Percentiles rank a stretch among this genome's conserved stretches.
Conservation (phyloP, 2,329 filamentous ascomycete genomes). For the Cladosporium sp. region DNA sequence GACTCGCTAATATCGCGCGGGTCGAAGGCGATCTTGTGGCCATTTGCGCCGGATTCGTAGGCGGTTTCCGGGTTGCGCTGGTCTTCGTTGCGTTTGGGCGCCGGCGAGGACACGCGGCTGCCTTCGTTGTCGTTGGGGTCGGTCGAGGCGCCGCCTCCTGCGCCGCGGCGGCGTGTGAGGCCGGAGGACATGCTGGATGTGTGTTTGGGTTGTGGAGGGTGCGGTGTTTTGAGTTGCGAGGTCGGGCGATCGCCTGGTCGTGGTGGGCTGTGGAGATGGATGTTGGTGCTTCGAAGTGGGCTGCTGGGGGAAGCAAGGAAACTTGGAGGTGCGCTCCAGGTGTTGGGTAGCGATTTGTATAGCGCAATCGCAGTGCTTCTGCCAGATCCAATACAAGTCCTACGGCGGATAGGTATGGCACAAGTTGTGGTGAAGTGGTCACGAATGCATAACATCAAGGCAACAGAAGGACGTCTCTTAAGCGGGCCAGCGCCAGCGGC, state of each 20-base stretch:
- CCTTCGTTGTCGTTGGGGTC: conserved; percentile 52
- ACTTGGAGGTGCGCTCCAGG: neutral
- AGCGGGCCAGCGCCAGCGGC: neutral
- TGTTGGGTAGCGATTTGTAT: conserved; percentile 2
- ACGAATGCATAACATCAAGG: neutral
- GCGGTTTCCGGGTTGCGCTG: conserved; percentile 66
- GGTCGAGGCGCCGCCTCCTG: conserved; percentile 42
- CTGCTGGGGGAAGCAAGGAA: conserved; percentile 15
- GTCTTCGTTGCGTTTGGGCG: conserved; percentile 55
- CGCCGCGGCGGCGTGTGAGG: conserved; percentile 63
- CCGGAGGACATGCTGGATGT: conserved; percentile 60
- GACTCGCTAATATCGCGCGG: conserved; percentile 96
- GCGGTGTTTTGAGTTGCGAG: conserved; percentile 4
- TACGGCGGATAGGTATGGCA: neutral
- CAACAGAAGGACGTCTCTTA: neutral
- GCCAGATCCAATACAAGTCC: neutral
- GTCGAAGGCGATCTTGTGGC: conserved; percentile 97
- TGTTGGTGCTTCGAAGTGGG: conserved; percentile 5
- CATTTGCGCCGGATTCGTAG: conserved; percentile 87
- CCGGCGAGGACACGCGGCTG: conserved; percentile 63
- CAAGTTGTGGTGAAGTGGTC: neutral
- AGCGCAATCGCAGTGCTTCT: neutral
- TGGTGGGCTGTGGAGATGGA: neutral
- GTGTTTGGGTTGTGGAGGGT: neutral
- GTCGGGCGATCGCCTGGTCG: conserved; percentile 2